A percentile compares a stretch with the other conserved stretches of the same genome.
phyloP scores from a whole-genome alignment of 805 yeast genomes.

The Tetrapisispora iriomotensis region DNA sequence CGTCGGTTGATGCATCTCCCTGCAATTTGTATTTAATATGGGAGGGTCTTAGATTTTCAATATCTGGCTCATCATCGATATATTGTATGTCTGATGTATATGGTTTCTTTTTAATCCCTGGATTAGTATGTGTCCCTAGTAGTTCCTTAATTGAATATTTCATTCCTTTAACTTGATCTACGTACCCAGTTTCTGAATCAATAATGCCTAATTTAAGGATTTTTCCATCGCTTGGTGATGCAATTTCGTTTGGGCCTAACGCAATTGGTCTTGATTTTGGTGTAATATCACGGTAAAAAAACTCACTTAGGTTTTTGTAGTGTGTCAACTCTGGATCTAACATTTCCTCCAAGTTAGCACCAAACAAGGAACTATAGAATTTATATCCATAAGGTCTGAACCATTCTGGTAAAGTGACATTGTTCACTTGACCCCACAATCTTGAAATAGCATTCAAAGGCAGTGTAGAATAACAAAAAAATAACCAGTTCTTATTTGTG shows the following conservation, averaged over 20 bases:
- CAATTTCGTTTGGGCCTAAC: slow-evolving; percentile 47
- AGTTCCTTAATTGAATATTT: slow-evolving; percentile 84
- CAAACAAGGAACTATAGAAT: slow-evolving; percentile 70
- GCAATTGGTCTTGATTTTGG: slow-evolving; percentile 75
- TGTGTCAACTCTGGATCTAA: slow-evolving; percentile 67
- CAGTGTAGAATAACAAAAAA: slow-evolving; percentile 78
- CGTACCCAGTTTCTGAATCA: slow-evolving; percentile 59
- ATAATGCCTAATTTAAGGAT: slow-evolving; percentile 77
- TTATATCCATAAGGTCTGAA: slow-evolving; percentile 71
- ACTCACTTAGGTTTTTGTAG: slow-evolving; percentile 77
- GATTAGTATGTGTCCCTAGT: slow-evolving; percentile 48
- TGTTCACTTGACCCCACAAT: slow-evolving; percentile 88
- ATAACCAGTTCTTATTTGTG: slow-evolving; percentile 58
- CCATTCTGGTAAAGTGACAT: slow-evolving; percentile 78
- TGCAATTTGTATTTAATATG: slow-evolving; percentile 53
- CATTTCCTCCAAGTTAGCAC: slow-evolving; percentile 84
- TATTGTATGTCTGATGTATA: background rate
- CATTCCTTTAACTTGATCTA: slow-evolving; percentile 96
- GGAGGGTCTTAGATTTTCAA: slow-evolving; percentile 56
- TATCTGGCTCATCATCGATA: slow-evolving; percentile 15
- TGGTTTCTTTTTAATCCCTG: slow-evolving; percentile 9
- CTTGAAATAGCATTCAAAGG: slow-evolving; percentile 89
- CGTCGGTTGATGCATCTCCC: slow-evolving; percentile 53
- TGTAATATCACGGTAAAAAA: slow-evolving; percentile 73
- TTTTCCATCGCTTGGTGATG: slow-evolving; percentile 90